phyloP scores from a whole-genome alignment of 768 basidiomycete species.

The Pulveroboletus sp. region DNA sequence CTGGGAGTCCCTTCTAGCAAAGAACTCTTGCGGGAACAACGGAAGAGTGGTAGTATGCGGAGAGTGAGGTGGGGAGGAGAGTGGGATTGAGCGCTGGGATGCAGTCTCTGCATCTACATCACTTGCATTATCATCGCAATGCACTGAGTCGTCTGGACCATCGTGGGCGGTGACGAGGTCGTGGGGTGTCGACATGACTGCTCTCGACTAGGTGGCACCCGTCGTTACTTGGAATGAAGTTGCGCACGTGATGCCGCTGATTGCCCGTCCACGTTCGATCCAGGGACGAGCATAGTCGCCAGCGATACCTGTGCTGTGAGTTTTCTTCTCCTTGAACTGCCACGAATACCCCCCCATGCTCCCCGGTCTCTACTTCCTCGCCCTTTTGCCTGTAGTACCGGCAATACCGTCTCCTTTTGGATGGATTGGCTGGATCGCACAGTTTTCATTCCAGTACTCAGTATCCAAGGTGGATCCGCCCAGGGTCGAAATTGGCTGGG shows the following conservation, averaged over 20 bases:
- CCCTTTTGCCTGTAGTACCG: slow-evolving; percentile 9
- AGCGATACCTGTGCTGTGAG: background rate
- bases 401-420: slow-evolving; percentile 14
- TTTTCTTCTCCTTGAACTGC: background rate
- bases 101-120: slow-evolving; percentile 71
- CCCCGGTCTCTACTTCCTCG: slow-evolving; percentile 6
- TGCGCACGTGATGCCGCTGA: slow-evolving; percentile 15
- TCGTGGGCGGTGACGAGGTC: slow-evolving; percentile 3
- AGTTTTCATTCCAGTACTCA: slow-evolving; percentile 6
- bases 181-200: slow-evolving; percentile 11
- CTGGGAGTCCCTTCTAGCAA: slow-evolving; percentile 40
- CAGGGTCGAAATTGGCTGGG: slow-evolving; percentile 38
- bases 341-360: slow-evolving; percentile 12
- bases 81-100: slow-evolving; percentile 71
- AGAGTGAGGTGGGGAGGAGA: slow-evolving; percentile 60
- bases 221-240: background rate
- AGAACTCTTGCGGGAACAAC: slow-evolving; percentile 24
- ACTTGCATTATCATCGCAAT: slow-evolving; percentile 34
- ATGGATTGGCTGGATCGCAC: slow-evolving; percentile 4
- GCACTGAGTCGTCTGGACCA: slow-evolving; percentile 5
- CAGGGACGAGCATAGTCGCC: too few relatives aligned
- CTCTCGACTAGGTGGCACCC: background rate
- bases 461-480: slow-evolving; percentile 9
- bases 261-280: background rate
- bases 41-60: slow-evolving; percentile 33